phyloP scores from a whole-genome alignment of 2,329 filamentous ascomycete genomes.

The Pyrenochaeta sp. region DNA sequence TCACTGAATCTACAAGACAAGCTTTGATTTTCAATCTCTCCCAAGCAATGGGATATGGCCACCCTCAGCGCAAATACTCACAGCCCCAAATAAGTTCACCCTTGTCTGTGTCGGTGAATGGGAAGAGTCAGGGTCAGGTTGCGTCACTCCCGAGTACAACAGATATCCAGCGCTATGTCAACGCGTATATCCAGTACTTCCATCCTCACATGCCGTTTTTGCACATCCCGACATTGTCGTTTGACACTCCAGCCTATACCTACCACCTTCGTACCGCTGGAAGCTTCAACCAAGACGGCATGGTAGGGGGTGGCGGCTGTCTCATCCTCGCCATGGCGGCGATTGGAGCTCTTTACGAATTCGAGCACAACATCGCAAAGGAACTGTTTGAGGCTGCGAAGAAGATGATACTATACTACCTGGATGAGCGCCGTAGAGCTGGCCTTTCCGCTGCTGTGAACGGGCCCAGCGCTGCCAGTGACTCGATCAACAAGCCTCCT shows the following conservation, averaged over 20 bases:
- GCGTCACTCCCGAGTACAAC: constrained; percentile 77
- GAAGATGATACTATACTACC: constrained; percentile 91
- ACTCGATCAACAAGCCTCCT: constrained; percentile 76
- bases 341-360: constrained; percentile 87
- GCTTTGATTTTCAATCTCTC: constrained; percentile 69
- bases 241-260: constrained; percentile 77
- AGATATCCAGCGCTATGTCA: constrained; percentile 89
- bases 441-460: constrained; percentile 73
- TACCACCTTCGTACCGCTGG: constrained; percentile 66
- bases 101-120: constrained; percentile 49
- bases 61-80: constrained; percentile 65
- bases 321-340: constrained; percentile 87
- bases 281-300: constrained; percentile 62
- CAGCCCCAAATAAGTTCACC: constrained; percentile 66
- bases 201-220: constrained; percentile 96
- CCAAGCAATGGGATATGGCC: constrained; percentile 64
- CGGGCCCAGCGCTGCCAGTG: constrained; percentile 60
- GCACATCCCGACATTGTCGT: constrained; percentile 89
- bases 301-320: constrained; percentile 82
- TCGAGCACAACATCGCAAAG: constrained; percentile 79
- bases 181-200: constrained; percentile 89
- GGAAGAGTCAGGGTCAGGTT: constrained; percentile 53
- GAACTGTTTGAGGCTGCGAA: constrained; percentile 93
- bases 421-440: constrained; percentile 88
- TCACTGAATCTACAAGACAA: constrained; percentile 72